These are phyloP conservation scores for Hordeum pubiflorum DNA, from an alignment of 202 grass and related monocot species.

Conservation along the genomic window DNA sequence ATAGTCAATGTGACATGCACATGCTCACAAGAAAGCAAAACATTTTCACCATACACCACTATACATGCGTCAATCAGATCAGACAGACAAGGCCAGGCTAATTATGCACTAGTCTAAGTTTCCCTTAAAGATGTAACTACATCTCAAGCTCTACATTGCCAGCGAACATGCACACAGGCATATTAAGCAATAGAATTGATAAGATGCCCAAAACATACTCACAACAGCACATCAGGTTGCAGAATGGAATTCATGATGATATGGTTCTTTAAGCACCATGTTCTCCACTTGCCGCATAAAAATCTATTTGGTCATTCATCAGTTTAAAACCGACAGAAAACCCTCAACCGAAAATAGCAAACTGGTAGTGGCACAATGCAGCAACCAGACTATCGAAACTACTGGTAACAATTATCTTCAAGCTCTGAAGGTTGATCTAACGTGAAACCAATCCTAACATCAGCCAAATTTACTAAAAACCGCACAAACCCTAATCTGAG, in stretches of 20 bases:
- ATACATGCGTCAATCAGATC: background rate
- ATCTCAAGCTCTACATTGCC: background rate
- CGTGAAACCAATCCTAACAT: background rate
- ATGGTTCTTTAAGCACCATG: background rate
- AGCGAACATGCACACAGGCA: background rate
- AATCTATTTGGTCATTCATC: background rate
- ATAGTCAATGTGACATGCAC: background rate
- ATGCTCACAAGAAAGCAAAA: background rate
- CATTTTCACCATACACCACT: background rate
- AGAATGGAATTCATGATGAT: background rate
- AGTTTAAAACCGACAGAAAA: background rate
- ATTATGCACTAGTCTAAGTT: background rate
- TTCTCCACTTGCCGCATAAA: background rate
- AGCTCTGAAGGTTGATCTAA: background rate
- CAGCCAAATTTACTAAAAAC: background rate
- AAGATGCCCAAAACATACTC: background rate
- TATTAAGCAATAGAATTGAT: background rate
- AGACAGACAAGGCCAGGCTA: background rate
- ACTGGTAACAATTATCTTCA: background rate
- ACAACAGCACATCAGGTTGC: background rate
- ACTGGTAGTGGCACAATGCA: background rate
- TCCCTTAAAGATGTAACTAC: background rate
- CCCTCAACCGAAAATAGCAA: background rate
- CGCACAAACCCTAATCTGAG: conserved; percentile 19
- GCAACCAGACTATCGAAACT: background rate